Evolutionary conservation across 2,329 filamentous ascomycete species (phyloP), one percentile per base, ranked within the genome.

Genomic region (Exserohilum rostratum): DNA sequence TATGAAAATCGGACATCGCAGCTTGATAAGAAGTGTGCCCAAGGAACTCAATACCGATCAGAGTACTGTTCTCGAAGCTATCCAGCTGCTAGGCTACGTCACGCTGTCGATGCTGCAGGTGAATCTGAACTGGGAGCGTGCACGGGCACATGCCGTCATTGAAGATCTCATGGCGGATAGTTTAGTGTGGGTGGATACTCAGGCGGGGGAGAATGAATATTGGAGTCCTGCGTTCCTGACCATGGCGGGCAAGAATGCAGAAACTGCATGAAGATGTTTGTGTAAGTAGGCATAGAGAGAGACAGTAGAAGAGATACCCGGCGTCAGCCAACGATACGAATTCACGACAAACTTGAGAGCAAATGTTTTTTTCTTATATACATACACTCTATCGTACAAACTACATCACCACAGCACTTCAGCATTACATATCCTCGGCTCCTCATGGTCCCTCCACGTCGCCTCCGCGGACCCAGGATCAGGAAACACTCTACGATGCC

Each of bases 11-110:
- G 95, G 95, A 6, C 87, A 87, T 61, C 90, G 90, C 69, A 85
- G 90, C 58, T 95, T 96, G 77, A 93, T 99, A 50, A 86, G 95
- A 25, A 96, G 91, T 3, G 88, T 99, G 35, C 95, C 95, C 1
- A 95, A 96, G 74, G 95, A 99, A 77, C 83, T 99, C 58, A 97
- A 96, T 73, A 93, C 87, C 12, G 95, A 99, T 73, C 95, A 99
- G 79, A 90, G 90, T 45, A 90, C 89, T 2, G 93, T 96, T 11
- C 83, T 99, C 6, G 95, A 98, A 79, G 93, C 90, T 1, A 91
- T 91, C 6, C 91, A 97, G 75, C 82, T 97, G 9, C 80, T 97
- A 9, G 93, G 95, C 1, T 96, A 91, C 70, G 90, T 98, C 46
- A 96, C 89, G 53, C 85, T 96, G 13, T 90, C 89, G 1, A 96